Evolutionary conservation across 2,329 filamentous ascomycete genomes (phyloP).

Genomic region (Fusarium napiforme): DNA sequence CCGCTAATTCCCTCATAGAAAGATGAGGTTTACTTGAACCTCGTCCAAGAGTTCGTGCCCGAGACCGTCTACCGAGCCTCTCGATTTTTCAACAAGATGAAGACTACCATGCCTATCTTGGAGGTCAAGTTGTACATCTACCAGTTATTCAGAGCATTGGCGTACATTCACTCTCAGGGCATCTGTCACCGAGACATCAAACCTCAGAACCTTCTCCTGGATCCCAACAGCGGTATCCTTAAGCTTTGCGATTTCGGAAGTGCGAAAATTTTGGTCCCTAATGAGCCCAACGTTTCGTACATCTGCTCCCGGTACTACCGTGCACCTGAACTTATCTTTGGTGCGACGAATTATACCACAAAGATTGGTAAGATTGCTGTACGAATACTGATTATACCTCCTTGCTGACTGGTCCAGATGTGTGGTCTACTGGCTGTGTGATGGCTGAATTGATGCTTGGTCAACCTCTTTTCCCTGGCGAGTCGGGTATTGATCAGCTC

Average conservation of each 20-base stretch:
- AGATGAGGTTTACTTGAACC: constrained; percentile 98
- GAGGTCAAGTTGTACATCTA: constrained; percentile 99
- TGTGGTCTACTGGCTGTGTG: constrained; percentile 99
- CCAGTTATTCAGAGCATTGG: constrained; percentile 96
- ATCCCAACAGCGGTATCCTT: constrained; percentile 88
- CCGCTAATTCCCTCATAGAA: constrained; percentile 66
- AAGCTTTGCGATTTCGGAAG: constrained; percentile 99
- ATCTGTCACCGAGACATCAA: constrained; percentile 99
- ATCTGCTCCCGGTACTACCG: constrained; percentile 99
- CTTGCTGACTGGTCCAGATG: constrained; percentile 75
- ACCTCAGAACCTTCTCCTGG: constrained; percentile 94
- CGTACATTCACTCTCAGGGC: constrained; percentile 98
- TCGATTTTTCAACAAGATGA: constrained; percentile 99
- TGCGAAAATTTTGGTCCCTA: constrained; percentile 97
- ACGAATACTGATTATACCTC: background rate
- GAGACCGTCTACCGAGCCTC: constrained; percentile 98
- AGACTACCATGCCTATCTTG: constrained; percentile 98
- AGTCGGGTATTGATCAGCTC: constrained; percentile 97
- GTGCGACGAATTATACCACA: constrained; percentile 98
- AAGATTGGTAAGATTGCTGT: constrained; percentile 86
- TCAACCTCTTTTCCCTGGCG: constrained; percentile 95
- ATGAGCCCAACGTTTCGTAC: constrained; percentile 99
- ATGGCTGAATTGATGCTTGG: constrained; percentile 99
- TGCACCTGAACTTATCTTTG: constrained; percentile 97
- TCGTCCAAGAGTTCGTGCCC: constrained; percentile 97